These are phyloP conservation scores for Cytidiella melzeri DNA, from an alignment of 768 basidiomycete species.

Conservation along the genomic window DNA sequence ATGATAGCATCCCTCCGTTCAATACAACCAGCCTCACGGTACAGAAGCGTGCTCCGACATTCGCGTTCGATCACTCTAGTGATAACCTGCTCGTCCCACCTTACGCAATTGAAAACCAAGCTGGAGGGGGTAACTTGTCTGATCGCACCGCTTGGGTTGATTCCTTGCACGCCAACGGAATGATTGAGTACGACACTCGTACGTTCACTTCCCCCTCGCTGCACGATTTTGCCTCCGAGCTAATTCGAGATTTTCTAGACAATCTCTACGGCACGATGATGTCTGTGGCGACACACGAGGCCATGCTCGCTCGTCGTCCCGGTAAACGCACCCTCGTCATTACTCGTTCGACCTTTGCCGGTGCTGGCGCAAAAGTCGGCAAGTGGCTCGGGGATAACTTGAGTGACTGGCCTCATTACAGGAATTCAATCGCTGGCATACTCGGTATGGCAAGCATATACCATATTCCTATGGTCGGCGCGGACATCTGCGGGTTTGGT, in stretches of 20 bases:
- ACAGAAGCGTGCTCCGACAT: constrained; percentile 11
- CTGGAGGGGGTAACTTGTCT: constrained; percentile 40
- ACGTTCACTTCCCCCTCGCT: constrained; percentile 13
- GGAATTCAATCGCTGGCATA: constrained; percentile 55
- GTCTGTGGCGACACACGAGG: constrained; percentile 54
- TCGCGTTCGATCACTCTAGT: constrained; percentile 16
- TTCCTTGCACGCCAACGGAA: constrained; percentile 49
- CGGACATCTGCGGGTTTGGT: constrained; percentile 69
- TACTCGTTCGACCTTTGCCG: constrained; percentile 69
- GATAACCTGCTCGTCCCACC: constrained; percentile 44
- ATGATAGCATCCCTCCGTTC: constrained; percentile 29
- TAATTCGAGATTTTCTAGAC: constrained; percentile 25
- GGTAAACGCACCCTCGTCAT: constrained; percentile 57
- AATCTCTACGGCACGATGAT: constrained; percentile 71
- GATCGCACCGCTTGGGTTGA: constrained; percentile 43
- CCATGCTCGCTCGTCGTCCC: constrained; percentile 58
- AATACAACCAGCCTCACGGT: constrained; percentile 41
- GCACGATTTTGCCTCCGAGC: neutral
- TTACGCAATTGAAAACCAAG: constrained; percentile 55
- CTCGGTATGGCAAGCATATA: constrained; percentile 59
- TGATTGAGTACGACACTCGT: constrained; percentile 53
- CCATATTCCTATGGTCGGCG: constrained; percentile 72
- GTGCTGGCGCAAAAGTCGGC: constrained; percentile 59
- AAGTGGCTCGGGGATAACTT: constrained; percentile 74
- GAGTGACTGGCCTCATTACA: constrained; percentile 53